A percentile compares a stretch with the other conserved stretches of the same genome.
phyloP scores from a whole-genome alignment of 2,329 filamentous ascomycete genomes.

The Beauveria medogensis region DNA sequence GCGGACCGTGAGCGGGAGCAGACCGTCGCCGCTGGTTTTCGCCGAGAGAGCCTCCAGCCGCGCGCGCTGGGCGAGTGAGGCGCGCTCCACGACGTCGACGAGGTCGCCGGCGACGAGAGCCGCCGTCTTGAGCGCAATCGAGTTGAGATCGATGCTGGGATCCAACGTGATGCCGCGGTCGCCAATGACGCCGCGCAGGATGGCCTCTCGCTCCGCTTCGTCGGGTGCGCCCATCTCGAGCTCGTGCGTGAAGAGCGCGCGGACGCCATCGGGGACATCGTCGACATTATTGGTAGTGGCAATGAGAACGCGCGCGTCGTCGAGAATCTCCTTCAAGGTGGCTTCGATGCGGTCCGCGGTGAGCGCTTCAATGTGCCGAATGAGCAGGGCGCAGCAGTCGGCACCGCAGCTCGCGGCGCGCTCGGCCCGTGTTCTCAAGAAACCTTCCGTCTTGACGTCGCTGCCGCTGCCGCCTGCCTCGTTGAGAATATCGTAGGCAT shows the following conservation, averaged over 20 bases:
- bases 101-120: conserved; percentile 91
- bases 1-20: conserved; percentile 51
- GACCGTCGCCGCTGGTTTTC: conserved; percentile 29
- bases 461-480: conserved; percentile 74
- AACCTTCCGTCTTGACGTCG: conserved; percentile 90
- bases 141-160: conserved; percentile 72
- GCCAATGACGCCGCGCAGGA: conserved; percentile 70
- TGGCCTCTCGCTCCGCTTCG: conserved; percentile 83
- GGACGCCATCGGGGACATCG: conserved; percentile 82
- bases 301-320: conserved; percentile 73
- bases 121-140: conserved; percentile 88
- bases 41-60: conserved; percentile 67
- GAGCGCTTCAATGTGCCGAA: conserved; percentile 83
- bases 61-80: conserved; percentile 65
- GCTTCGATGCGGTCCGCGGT: conserved; percentile 85
- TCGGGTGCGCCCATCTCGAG: conserved; percentile 89
- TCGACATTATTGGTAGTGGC: conserved; percentile 94
- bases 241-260: conserved; percentile 90
- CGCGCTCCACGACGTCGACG: conserved; percentile 88
- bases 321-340: conserved; percentile 74
- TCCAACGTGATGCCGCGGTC: conserved; percentile 71
- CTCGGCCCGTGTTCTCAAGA: conserved; percentile 79
- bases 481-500: conserved; percentile 90
- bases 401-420: conserved; percentile 82
- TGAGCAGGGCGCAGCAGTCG: conserved; percentile 73